Evolutionary conservation across 2,329 filamentous ascomycete genomes (phyloP).

Genomic region (Arthrobotrys iridis): DNA sequence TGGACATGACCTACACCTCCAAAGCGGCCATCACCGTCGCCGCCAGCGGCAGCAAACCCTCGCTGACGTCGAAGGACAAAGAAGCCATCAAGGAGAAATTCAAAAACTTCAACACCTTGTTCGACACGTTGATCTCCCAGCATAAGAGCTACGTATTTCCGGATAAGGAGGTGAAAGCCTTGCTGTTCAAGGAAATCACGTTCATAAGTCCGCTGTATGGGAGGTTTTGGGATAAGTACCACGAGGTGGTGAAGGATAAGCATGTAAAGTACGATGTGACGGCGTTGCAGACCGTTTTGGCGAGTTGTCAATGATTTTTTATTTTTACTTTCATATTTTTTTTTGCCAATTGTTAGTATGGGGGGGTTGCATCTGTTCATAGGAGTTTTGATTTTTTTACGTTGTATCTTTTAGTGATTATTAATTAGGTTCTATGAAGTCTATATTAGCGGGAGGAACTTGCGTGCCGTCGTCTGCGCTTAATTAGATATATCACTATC

Average conservation of each 20-base stretch:
- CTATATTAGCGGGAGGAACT: background rate
- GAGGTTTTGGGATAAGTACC: constrained; percentile 95
- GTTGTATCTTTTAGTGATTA: no score
- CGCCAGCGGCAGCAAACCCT: constrained; percentile 65
- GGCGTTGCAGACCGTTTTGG: constrained; percentile 74
- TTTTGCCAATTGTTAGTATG: no score
- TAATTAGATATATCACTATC: no score
- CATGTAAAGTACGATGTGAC: constrained; percentile 97
- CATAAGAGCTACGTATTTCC: constrained; percentile 85
- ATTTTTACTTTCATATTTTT: background rate
- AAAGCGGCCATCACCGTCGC: constrained; percentile 81
- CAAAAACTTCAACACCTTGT: constrained; percentile 82
- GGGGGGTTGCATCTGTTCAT: background rate
- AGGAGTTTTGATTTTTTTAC: background rate
- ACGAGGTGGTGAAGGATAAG: constrained; percentile 96
- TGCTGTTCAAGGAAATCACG: constrained; percentile 82
- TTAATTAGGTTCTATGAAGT: no score
- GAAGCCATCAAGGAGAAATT: constrained; percentile 98
- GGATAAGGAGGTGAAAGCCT: constrained; percentile 83
- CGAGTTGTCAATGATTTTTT: constrained; percentile 42
- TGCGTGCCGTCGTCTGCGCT: no score
- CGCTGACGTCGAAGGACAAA: constrained; percentile 86
- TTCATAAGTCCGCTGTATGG: constrained; percentile 95
- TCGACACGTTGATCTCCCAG: constrained; percentile 84
- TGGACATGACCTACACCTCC: constrained; percentile 66